Conservation (phyloP, 148 eudicot species). For the Cornus suecica region DNA sequence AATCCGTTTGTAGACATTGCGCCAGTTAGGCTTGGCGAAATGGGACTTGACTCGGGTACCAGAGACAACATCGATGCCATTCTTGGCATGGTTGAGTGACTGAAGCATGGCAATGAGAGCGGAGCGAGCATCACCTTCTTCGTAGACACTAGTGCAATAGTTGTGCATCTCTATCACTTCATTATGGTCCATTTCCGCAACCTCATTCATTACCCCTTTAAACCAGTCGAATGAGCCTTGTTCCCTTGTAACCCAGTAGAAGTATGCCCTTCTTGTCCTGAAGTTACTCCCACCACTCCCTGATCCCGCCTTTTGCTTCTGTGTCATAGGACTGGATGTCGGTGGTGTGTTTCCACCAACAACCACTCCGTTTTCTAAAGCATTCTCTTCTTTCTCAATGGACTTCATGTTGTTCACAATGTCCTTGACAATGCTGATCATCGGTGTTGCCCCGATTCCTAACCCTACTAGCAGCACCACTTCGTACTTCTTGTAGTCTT, state of each 20-base stretch:
- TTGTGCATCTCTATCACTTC: constrained; percentile 40
- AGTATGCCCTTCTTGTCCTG: constrained; percentile 30
- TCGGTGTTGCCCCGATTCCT: constrained; percentile 43
- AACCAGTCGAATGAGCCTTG: constrained; percentile 47
- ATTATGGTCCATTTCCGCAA: constrained; percentile 29
- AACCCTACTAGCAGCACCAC: constrained; percentile 36
- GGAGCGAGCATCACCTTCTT: constrained; percentile 40
- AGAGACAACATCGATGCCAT: constrained; percentile 38
- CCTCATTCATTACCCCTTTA: constrained; percentile 42
- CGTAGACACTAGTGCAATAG: constrained; percentile 42
- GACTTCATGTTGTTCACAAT: constrained; percentile 38
- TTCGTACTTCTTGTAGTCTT: constrained; percentile 40
- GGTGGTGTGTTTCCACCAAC: not conserved
- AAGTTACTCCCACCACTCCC: constrained; percentile 16
- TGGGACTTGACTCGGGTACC: constrained; percentile 42
- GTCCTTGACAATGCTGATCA: constrained; percentile 43
- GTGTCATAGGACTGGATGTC: not conserved
- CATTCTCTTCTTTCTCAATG: constrained; percentile 20
- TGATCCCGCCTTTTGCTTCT: constrained; percentile 11
- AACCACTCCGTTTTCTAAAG: constrained; percentile 23
- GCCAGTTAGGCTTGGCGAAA: constrained; percentile 44
- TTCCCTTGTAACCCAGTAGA: constrained; percentile 40
- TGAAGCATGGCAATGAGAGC: constrained; percentile 41
- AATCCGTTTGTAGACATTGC: constrained; percentile 32
- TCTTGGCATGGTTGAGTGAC: constrained; percentile 37